Conservation (phyloP, 2,329 filamentous ascomycete species). For the Trichophaea hybrida region DNA sequence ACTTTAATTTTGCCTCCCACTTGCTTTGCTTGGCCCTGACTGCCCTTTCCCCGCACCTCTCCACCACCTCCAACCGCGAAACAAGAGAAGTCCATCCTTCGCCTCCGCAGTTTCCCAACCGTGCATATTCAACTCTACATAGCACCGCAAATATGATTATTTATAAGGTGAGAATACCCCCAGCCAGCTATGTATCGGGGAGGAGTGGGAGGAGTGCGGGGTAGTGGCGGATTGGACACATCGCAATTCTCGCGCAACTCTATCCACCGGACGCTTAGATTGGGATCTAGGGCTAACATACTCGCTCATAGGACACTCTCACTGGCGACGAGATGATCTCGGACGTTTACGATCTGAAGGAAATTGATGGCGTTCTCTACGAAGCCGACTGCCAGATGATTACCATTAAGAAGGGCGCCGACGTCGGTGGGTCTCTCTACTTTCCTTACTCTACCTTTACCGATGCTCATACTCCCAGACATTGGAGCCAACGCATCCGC, state of each 20-base stretch:
- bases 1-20: not conserved
- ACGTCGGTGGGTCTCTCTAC: conserved; percentile 47
- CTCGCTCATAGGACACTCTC: conserved; percentile 57
- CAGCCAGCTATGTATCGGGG: not conserved
- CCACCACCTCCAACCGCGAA: not conserved
- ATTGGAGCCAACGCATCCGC: conserved; percentile 94
- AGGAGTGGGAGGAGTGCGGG: not conserved
- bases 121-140: not conserved
- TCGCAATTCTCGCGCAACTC: not conserved
- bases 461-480: no score
- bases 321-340: conserved; percentile 92
- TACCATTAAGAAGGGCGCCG: conserved; percentile 46
- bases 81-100: no score
- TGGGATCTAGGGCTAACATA: not conserved
- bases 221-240: not conserved
- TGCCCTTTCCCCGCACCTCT: not conserved
- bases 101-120: not conserved
- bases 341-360: conserved; percentile 76
- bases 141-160: not conserved
- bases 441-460: no score
- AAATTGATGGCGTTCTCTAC: conserved; percentile 65
- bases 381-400: conserved; percentile 91
- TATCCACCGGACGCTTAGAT: not conserved
- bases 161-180: not conserved
- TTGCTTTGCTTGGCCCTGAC: not conserved